phyloP scores from a whole-genome alignment of 148 eudicot genomes.

The Cornus florida region DNA sequence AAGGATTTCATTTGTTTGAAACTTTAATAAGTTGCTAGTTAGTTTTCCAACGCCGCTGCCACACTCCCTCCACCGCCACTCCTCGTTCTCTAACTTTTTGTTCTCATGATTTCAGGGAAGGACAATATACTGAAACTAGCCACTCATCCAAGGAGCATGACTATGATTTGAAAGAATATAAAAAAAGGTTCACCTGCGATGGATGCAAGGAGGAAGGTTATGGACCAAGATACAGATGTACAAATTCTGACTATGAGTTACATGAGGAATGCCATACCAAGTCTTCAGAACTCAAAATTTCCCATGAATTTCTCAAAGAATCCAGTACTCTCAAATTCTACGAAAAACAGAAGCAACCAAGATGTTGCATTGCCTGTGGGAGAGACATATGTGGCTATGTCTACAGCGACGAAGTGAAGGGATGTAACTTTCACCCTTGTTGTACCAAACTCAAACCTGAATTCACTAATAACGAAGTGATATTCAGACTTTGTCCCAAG shows the following conservation, averaged over 20 bases:
- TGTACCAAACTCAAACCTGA: conserved; percentile 1
- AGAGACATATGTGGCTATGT: neutral
- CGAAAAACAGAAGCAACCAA: too few species aligned
- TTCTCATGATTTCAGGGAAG: too few species aligned
- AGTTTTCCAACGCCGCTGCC: too few species aligned
- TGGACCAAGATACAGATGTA: conserved; percentile 12
- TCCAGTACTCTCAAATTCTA: neutral
- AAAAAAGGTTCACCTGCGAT: conserved; percentile 11
- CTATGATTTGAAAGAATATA: neutral
- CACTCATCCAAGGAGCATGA: neutral
- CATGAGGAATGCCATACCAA: conserved; percentile 10
- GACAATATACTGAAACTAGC: too few species aligned
- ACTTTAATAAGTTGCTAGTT: too few species aligned
- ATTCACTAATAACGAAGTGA: neutral
- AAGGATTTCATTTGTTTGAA: too few species aligned
- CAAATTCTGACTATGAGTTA: conserved; percentile 2
- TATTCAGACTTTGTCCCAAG: neutral
- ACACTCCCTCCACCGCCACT: too few species aligned
- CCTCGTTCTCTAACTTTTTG: too few species aligned
- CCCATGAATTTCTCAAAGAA: neutral
- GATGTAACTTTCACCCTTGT: conserved; percentile 5
- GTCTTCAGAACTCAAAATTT: neutral
- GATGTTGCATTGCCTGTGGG: conserved; percentile 11
- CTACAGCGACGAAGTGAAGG: neutral
- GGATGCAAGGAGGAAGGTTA: conserved; percentile 17